Evolutionary conservation across 768 basidiomycete genomes (phyloP).

Genomic region (Asterophora lycoperdoides): DNA sequence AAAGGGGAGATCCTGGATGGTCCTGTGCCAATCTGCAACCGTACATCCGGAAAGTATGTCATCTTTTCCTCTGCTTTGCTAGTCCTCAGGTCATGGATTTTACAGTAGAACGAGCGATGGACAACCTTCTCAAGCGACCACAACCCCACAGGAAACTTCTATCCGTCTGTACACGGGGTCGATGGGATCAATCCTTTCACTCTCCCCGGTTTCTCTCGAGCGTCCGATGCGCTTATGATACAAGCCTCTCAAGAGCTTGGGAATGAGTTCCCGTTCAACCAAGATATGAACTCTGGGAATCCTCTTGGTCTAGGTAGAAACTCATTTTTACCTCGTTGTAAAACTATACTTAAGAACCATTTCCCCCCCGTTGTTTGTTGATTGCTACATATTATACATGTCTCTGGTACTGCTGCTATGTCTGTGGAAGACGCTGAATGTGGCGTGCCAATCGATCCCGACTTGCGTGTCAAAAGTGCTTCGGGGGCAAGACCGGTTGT

Average conservation of each 20-base stretch:
- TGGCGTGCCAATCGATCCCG: constrained; percentile 32
- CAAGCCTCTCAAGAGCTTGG: constrained; percentile 29
- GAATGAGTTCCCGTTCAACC: constrained; percentile 35
- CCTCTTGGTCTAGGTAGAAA: constrained; percentile 39
- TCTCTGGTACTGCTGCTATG: constrained; percentile 29
- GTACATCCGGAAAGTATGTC: constrained; percentile 18
- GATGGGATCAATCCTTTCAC: constrained; percentile 23
- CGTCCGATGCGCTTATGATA: constrained; percentile 31
- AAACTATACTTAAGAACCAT: too few species aligned
- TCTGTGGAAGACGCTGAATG: constrained; percentile 16
- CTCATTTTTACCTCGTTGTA: too few species aligned
- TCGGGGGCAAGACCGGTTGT: constrained; percentile 30
- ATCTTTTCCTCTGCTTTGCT: too few species aligned
- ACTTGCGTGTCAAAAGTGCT: constrained; percentile 28
- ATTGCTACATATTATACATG: too few species aligned
- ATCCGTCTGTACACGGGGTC: constrained; percentile 26
- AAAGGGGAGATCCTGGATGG: constrained; percentile 26
- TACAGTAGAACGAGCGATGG: constrained; percentile 24
- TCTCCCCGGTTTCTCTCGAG: constrained; percentile 18
- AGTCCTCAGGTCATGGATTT: neutral
- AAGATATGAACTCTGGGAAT: constrained; percentile 40
- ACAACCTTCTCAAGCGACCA: constrained; percentile 26
- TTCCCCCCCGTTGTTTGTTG: constrained; percentile 20
- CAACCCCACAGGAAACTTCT: constrained; percentile 27
- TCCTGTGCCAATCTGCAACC: constrained; percentile 22